A percentile compares a stretch with the other conserved stretches of the same genome.
These are phyloP conservation scores for Protomyces macrosporus DNA, from an alignment of 1,139 yeast genomes.

Conservation along the genomic window DNA sequence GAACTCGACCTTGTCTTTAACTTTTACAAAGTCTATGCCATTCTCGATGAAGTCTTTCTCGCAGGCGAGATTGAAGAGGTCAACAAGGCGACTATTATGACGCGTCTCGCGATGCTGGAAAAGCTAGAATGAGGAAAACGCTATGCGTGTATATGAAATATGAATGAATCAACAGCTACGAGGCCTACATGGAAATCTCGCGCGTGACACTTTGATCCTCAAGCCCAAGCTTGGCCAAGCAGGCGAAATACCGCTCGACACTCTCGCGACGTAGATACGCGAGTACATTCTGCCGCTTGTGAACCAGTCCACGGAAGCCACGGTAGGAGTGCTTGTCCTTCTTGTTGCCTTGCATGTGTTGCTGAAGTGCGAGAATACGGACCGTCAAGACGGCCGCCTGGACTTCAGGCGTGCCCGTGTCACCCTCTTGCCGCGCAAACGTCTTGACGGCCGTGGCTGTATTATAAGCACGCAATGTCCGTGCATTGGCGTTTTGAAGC, in stretches of 20 bases:
- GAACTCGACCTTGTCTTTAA: conserved; percentile 85
- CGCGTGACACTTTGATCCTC: conserved; percentile 65
- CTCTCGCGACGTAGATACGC: conserved; percentile 72
- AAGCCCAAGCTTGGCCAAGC: conserved; percentile 80
- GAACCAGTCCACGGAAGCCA: conserved; percentile 71
- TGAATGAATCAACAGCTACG: not conserved
- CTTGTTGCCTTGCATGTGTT: conserved; percentile 64
- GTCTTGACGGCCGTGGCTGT: conserved; percentile 64
- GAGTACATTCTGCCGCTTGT: conserved; percentile 75
- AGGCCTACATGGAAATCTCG: conserved; percentile 25
- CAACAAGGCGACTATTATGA: conserved; percentile 54
- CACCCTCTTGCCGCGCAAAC: conserved; percentile 78
- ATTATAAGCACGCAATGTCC: conserved; percentile 58
- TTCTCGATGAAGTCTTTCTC: conserved; percentile 67
- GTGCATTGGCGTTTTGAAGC: conserved; percentile 62
- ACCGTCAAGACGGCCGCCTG: conserved; percentile 89
- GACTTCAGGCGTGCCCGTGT: conserved; percentile 90
- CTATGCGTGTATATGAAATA: not conserved
- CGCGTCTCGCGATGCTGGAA: conserved; percentile 46
- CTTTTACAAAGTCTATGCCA: conserved; percentile 64
- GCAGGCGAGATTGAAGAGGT: conserved; percentile 79
- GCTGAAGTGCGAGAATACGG: conserved; percentile 68
- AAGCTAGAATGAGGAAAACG: conserved; percentile 31
- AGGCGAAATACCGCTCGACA: conserved; percentile 77
- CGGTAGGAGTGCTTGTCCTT: conserved; percentile 71